These are phyloP conservation scores for Diutina sp. DNA, from an alignment of 1,139 yeast genomes.

Conservation along the genomic window DNA sequence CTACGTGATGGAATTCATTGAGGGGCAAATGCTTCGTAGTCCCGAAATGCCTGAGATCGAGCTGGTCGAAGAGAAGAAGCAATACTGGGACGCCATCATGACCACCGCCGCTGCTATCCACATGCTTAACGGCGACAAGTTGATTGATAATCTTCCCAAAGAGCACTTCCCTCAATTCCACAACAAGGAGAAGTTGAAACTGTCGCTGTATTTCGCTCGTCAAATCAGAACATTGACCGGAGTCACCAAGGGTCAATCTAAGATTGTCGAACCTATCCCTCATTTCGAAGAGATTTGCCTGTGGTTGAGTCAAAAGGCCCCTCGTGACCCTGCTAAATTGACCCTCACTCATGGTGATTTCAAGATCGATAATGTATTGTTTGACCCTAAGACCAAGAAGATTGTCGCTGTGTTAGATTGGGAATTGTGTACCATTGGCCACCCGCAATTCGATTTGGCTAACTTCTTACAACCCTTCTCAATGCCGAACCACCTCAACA, in stretches of 20 bases:
- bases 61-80: constrained; percentile 10
- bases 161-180: constrained; percentile 35
- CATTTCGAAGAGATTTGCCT: constrained; percentile 27
- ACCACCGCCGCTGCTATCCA: constrained; percentile 42
- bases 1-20: constrained; percentile 48
- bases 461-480: constrained; percentile 48
- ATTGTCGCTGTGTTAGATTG: constrained; percentile 54
- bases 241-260: constrained; percentile 39
- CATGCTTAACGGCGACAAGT: constrained; percentile 30
- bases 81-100: constrained; percentile 40
- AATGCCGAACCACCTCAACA: constrained; percentile 26
- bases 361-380: constrained; percentile 51
- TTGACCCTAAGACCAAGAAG: constrained; percentile 34
- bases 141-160: constrained; percentile 32
- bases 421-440: constrained; percentile 61
- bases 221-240: constrained; percentile 38
- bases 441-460: constrained; percentile 52
- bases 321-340: constrained; percentile 34
- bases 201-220: constrained; percentile 36
- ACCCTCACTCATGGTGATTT: constrained; percentile 56
- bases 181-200: constrained; percentile 10
- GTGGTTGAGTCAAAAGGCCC: constrained; percentile 30
- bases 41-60: constrained; percentile 34
- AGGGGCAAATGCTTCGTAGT: constrained; percentile 46
- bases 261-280: constrained; percentile 39